These are phyloP conservation scores for Solanum gandarillasii DNA, from an alignment of 257 asterid genomes.

Conservation along the genomic window DNA sequence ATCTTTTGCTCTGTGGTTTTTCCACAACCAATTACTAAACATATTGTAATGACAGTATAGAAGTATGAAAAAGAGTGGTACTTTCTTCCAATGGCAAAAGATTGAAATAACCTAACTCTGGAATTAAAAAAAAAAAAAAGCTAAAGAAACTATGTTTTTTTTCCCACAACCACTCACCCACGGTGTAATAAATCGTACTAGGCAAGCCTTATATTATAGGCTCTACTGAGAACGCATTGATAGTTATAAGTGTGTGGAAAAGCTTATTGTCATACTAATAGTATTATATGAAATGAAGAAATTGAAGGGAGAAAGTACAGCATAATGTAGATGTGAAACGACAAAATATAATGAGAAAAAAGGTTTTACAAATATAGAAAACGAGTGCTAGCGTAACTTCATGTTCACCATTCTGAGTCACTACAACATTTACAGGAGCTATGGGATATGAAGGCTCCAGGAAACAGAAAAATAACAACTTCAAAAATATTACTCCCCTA, in stretches of 20 bases:
- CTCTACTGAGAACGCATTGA: background rate
- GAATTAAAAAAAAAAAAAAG: background rate
- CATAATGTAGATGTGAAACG: background rate
- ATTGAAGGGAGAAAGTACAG: background rate
- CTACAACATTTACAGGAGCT: background rate
- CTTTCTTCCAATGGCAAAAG: background rate
- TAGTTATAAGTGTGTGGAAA: background rate
- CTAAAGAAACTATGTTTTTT: too few relatives aligned
- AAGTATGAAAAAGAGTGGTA: background rate
- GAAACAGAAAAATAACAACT: background rate
- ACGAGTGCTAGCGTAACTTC: background rate
- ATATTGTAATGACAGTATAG: background rate
- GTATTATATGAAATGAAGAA: background rate
- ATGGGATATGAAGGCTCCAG: background rate
- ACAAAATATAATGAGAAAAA: background rate
- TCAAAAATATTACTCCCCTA: background rate
- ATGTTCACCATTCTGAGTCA: background rate
- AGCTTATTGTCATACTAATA: background rate
- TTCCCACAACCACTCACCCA: background rate
- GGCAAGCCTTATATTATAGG: background rate
- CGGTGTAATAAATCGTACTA: background rate
- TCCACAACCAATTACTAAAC: background rate
- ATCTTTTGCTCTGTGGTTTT: background rate
- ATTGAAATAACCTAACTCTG: background rate
- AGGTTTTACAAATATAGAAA: background rate